These are phyloP conservation scores for Rhodotorula sp. DNA, from an alignment of 1,284 basidiomycete genomes.

Conservation along the genomic window DNA sequence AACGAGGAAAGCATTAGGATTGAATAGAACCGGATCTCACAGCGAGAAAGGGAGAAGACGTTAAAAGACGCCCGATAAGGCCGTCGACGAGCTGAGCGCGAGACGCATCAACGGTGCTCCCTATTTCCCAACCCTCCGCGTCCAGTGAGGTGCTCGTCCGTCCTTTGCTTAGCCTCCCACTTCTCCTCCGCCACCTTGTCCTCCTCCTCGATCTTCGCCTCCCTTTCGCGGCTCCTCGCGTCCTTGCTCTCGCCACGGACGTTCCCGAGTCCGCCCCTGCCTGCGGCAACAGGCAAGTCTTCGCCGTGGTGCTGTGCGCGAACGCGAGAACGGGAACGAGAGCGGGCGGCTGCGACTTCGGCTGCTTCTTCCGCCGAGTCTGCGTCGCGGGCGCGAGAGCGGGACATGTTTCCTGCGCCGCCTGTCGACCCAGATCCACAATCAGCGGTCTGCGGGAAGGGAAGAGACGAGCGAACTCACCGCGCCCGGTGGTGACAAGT, in stretches of 20 bases:
- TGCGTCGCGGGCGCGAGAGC: constrained; percentile 33
- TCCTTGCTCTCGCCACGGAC: constrained; percentile 11
- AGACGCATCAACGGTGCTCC: neutral
- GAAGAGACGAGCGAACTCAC: neutral
- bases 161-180: constrained; percentile 20
- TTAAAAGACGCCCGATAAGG: neutral
- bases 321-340: constrained; percentile 31
- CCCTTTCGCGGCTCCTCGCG: constrained; percentile 1
- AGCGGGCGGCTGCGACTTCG: constrained; percentile 29
- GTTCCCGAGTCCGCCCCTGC: constrained; percentile 34
- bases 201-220: constrained; percentile 11
- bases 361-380: constrained; percentile 12
- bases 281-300: constrained; percentile 21
- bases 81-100: too few species aligned
- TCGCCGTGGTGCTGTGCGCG: constrained; percentile 31
- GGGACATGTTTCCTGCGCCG: constrained; percentile 40
- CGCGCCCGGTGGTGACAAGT: constrained; percentile 25
- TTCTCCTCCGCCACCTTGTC: constrained; percentile 16
- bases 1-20: neutral
- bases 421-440: neutral
- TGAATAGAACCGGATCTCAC: neutral
- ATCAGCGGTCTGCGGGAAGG: neutral
- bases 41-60: neutral
- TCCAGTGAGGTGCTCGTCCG: constrained; percentile 20
- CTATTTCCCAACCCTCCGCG: constrained; percentile 33